Conservation (phyloP, 257 asterid species). For the Anisodus acutangulus region DNA sequence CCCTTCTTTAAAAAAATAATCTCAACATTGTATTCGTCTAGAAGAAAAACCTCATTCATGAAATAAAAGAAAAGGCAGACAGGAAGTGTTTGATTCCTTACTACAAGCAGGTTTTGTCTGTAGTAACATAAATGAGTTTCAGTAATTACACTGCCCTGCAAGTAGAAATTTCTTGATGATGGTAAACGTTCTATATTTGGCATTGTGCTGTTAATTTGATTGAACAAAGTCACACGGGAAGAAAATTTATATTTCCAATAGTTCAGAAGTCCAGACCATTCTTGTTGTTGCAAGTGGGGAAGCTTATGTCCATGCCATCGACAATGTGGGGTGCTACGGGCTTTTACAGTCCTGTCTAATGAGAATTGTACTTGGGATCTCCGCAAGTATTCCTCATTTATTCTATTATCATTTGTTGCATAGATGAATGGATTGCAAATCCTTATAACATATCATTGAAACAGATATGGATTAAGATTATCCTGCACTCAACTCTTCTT, state of each 20-base stretch:
- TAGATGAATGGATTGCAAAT: neutral
- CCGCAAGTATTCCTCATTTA: neutral
- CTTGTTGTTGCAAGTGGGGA: neutral
- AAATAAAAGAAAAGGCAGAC: neutral
- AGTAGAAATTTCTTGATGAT: neutral
- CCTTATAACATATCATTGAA: neutral
- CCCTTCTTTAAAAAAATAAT: neutral
- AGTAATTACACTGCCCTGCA: neutral
- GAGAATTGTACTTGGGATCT: neutral
- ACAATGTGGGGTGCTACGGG: neutral
- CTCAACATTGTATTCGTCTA: neutral
- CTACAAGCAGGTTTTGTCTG: neutral
- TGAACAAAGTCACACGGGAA: neutral
- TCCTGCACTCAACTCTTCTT: neutral
- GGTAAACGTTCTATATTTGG: neutral
- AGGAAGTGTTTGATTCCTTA: neutral
- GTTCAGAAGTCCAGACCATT: neutral
- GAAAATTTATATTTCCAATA: neutral
- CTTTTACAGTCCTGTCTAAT: neutral
- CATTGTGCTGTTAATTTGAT: neutral
- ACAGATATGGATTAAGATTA: neutral
- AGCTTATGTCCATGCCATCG: conserved; percentile 5
- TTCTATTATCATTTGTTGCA: conserved; percentile 6
- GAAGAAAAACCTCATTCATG: neutral
- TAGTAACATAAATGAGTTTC: neutral